Evolutionary conservation across 306 rosid genomes (phyloP).

Genomic region (Vicia villosa): DNA sequence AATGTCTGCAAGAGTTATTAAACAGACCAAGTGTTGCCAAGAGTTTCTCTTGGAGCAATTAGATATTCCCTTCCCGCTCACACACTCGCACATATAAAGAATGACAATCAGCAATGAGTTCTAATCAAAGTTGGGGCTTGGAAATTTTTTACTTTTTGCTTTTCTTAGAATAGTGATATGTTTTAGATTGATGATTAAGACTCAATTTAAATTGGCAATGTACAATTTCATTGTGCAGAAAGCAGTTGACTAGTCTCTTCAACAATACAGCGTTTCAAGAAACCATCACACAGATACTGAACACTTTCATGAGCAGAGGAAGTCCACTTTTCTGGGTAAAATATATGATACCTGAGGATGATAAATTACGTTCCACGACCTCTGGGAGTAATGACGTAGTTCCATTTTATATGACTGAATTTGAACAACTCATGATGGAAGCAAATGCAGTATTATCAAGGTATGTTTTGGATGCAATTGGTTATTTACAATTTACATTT

Average conservation of each 20-base stretch:
- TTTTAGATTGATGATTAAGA: conserved; percentile 31
- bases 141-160: conserved; percentile 10
- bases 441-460: conserved; percentile 75
- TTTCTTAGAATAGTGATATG: conserved; percentile 17
- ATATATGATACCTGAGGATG: conserved; percentile 75
- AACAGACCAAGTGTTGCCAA: not conserved
- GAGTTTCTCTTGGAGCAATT: not conserved
- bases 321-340: conserved; percentile 77
- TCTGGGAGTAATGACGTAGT: conserved; percentile 38
- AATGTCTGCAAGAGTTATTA: not conserved
- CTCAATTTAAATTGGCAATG: conserved; percentile 36
- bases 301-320: conserved; percentile 68
- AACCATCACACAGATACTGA: conserved; percentile 62
- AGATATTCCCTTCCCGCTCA: not conserved
- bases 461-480: conserved; percentile 44
- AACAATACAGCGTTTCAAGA: conserved; percentile 60
- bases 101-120: not conserved
- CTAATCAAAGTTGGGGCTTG: not conserved
- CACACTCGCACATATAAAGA: not conserved
- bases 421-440: conserved; percentile 80
- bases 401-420: conserved; percentile 55
- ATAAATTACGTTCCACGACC: conserved; percentile 41
- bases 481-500: conserved; percentile 10
- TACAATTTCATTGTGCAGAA: conserved; percentile 60
- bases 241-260: conserved; percentile 66